These are phyloP conservation scores for Gymnopus androsaceus DNA, from an alignment of 1,284 basidiomycete species.

Conservation along the genomic window DNA sequence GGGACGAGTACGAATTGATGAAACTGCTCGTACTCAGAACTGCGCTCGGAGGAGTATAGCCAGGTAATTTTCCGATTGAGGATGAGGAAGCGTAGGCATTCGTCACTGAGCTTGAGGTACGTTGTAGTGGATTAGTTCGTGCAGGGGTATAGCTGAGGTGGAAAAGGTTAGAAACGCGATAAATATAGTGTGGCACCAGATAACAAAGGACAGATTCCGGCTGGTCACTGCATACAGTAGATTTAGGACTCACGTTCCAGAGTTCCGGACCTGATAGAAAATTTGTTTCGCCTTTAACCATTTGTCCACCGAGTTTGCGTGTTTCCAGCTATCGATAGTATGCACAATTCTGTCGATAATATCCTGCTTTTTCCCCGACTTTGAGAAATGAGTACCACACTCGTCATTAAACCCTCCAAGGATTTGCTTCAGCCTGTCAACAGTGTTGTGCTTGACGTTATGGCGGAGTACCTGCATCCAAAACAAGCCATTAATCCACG, in stretches of 20 bases:
- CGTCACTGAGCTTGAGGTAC: neutral
- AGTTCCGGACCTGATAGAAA: slow-evolving; percentile 58
- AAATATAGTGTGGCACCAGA: neutral
- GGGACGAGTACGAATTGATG: slow-evolving; percentile 67
- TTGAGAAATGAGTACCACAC: slow-evolving; percentile 64
- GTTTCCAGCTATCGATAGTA: slow-evolving; percentile 61
- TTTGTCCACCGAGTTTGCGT: slow-evolving; percentile 53
- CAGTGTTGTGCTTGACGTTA: slow-evolving; percentile 57
- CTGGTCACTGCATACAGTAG: slow-evolving; percentile 25
- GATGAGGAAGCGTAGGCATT: slow-evolving; percentile 7
- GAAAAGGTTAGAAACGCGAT: slow-evolving; percentile 3
- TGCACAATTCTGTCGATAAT: slow-evolving; percentile 70
- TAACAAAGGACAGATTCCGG: neutral
- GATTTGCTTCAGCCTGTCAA: slow-evolving; percentile 79
- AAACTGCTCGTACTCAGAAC: neutral
- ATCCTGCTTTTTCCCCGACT: slow-evolving; percentile 83
- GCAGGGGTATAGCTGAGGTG: slow-evolving; percentile 13
- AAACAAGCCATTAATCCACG: slow-evolving; percentile 6
- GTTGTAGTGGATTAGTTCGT: slow-evolving; percentile 5
- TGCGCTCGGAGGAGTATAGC: neutral
- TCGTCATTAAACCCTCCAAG: slow-evolving; percentile 73
- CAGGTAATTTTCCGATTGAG: neutral
- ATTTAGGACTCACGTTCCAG: slow-evolving; percentile 56
- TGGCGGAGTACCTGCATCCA: slow-evolving; percentile 42
- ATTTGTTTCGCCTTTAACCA: slow-evolving; percentile 68